Conservation (phyloP, 2,329 filamentous ascomycete species). For the Xylariaceae sp. region DNA sequence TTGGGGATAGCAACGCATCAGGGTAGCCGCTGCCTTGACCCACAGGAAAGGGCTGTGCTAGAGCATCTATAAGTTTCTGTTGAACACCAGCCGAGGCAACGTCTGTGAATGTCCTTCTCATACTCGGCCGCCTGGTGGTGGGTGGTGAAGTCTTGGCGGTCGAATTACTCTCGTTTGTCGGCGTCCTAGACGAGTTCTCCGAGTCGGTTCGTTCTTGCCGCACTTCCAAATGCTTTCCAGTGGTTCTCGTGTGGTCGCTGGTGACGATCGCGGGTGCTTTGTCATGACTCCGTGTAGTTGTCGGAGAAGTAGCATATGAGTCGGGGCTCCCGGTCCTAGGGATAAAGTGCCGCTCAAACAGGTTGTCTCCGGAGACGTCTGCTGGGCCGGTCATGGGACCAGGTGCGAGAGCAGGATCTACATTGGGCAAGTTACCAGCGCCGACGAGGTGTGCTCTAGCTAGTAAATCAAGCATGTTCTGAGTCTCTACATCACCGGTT, state of each 20-base stretch:
- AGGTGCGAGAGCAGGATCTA: constrained; percentile 39
- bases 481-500: constrained; percentile 79
- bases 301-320: constrained; percentile 38
- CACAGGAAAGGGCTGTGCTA: constrained; percentile 76
- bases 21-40: constrained; percentile 38
- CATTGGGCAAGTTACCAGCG: constrained; percentile 58
- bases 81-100: constrained; percentile 71
- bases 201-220: constrained; percentile 35
- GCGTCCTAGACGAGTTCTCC: constrained; percentile 51
- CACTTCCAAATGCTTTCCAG: constrained; percentile 15
- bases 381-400: constrained; percentile 82
- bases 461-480: constrained; percentile 86
- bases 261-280: not conserved
- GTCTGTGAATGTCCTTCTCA: constrained; percentile 90
- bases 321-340: constrained; percentile 53
- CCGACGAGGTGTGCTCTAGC: constrained; percentile 77
- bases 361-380: constrained; percentile 67
- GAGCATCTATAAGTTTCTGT: constrained; percentile 78
- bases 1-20: constrained; percentile 44
- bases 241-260: constrained; percentile 9
- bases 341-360: constrained; percentile 81
- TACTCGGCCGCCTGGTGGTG: constrained; percentile 57
- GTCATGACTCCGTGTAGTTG: constrained; percentile 3
- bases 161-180: constrained; percentile 55
- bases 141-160: constrained; percentile 54